Evolutionary conservation across 2,329 filamentous ascomycete species (phyloP).

Genomic region (Arthrobotrys conoides): DNA sequence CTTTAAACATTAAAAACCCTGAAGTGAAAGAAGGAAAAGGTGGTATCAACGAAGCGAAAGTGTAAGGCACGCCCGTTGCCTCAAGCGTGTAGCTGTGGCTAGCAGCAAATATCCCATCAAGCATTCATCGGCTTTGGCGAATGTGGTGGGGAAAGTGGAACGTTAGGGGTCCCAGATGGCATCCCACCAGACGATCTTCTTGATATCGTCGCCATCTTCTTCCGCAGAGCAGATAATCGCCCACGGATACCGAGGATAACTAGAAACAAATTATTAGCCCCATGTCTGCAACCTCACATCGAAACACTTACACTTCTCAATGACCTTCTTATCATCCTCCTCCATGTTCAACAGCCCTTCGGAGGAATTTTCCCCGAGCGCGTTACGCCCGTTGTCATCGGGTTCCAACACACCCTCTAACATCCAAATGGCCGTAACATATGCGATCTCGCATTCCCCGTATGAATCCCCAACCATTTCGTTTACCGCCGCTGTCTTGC

Average conservation of each 20-base stretch:
- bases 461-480: constrained; percentile 94
- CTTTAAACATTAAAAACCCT: constrained; percentile 59
- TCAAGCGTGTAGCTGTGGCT: neutral
- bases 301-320: constrained; percentile 69
- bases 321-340: constrained; percentile 69
- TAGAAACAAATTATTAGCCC: constrained; percentile 66
- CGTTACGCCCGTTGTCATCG: constrained; percentile 71
- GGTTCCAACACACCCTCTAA: constrained; percentile 92
- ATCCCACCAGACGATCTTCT: constrained; percentile 68
- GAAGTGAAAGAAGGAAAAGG: constrained; percentile 30
- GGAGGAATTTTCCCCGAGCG: constrained; percentile 62
- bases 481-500: constrained; percentile 90
- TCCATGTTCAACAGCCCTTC: constrained; percentile 67
- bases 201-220: constrained; percentile 70
- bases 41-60: constrained; percentile 27
- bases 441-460: constrained; percentile 88
- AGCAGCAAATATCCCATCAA: neutral
- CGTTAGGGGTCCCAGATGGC: constrained; percentile 44
- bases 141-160: constrained; percentile 54
- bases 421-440: constrained; percentile 93
- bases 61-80: constrained; percentile 8
- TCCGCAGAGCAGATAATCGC: constrained; percentile 69
- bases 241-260: constrained; percentile 69
- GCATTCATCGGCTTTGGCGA: constrained; percentile 54
- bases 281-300: constrained; percentile 2